These are phyloP conservation scores for Porphyrellus sp. DNA, from an alignment of 1,284 basidiomycete genomes.

Conservation along the genomic window DNA sequence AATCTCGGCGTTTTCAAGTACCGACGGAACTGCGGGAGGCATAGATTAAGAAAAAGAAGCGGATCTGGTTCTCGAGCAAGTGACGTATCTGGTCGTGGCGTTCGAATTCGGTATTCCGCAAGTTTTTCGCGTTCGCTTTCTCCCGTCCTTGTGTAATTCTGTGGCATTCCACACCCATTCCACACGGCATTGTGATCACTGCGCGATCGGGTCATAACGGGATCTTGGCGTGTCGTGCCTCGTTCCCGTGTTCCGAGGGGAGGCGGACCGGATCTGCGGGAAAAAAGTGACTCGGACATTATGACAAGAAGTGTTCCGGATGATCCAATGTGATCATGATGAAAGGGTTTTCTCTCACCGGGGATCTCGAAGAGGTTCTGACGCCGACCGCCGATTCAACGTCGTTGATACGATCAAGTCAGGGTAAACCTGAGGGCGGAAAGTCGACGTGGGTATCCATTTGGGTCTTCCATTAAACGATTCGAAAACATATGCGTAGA, in stretches of 20 bases:
- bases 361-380: not conserved
- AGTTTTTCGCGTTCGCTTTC: not conserved
- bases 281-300: not conserved
- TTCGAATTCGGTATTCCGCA: not conserved
- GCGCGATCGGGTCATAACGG: not conserved
- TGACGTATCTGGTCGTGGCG: not conserved
- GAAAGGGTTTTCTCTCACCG: slow-evolving; percentile 8
- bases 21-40: not conserved
- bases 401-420: not conserved
- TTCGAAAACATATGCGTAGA: slow-evolving; percentile 9
- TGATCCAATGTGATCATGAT: not conserved
- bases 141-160: not conserved
- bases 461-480: slow-evolving; percentile 9
- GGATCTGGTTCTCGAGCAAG: not conserved
- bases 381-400: not conserved
- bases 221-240: not conserved
- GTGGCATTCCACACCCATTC: not conserved
- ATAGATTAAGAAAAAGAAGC: not conserved
- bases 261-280: not conserved
- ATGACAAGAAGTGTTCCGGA: not conserved
- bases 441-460: slow-evolving; percentile 6
- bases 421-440: slow-evolving; percentile 1
- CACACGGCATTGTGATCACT: not conserved
- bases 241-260: not conserved
- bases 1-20: not conserved